Base-by-base conservation (phyloP, 1,139 yeast genomes). In the Magnusiomyces magnusii region DNA sequence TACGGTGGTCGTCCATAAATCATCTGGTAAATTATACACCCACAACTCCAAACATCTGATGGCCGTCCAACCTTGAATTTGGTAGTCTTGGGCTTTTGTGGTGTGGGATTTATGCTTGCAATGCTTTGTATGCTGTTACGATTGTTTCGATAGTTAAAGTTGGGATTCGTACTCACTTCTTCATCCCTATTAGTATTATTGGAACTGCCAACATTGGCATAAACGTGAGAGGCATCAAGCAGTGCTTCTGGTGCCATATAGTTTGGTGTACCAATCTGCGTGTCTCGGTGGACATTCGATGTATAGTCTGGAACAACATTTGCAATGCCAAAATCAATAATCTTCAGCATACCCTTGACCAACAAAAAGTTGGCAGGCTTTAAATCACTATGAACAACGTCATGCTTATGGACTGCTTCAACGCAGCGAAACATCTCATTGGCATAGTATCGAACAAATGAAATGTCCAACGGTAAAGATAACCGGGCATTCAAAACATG, bases 211-310 rank as follows among this genome's bases (percentile, higher is more conserved):
- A 56, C 47, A 23, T 19, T 66, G 61, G 49, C 67, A 69, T 23
- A 69, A 66, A 53, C 71, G 67, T 65, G 65, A 59, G 74, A 78
- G 58, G 83, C 82, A 70, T 86, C 96, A 52, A 86, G 78, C 59
- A 92, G 76, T 0, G 98, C 90, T 71, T 93, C 99, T 0, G 99
- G 99, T 0, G 99, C 97, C 99, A 93, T 93, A 71, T 93, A 93
- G 71, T 88, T 90, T 1, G 97, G 97, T 0, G 99, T 93, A 1
- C 99, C 99, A 60, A 91, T 87, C 70, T 90, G 97, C 5, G 91
- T 83, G 62, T 90, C 96, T 60, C 98, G 80, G 69, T 92, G 93
- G 25, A 93, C 83, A 67, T 93, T 93, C 36, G 88, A 84, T 0
- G 99, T 93, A 68, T 90, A 90, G 59, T 92, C 97, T 0, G 96